These are phyloP conservation scores for Phytophthora podocarpi DNA, from an alignment of 352 stramenopile species.

Conservation along the genomic window DNA sequence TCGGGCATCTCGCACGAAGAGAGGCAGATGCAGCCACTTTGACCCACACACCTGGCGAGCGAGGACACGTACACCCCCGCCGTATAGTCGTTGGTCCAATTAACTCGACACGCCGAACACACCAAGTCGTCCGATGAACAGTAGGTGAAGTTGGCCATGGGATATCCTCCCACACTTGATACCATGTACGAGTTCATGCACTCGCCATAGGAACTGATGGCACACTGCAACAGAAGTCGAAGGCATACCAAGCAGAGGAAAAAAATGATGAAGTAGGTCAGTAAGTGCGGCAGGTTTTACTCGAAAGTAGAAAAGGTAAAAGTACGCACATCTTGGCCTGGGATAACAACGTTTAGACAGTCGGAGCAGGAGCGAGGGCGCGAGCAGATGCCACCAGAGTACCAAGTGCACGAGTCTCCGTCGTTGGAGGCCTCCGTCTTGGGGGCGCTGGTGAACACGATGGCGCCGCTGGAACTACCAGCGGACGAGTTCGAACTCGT, in stretches of 20 bases:
- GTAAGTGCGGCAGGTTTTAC: neutral
- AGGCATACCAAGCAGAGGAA: neutral
- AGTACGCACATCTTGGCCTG: constrained; percentile 31
- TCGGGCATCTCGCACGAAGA: constrained; percentile 37
- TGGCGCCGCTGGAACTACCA: neutral
- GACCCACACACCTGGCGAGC: constrained; percentile 34
- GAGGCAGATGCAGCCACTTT: constrained; percentile 50
- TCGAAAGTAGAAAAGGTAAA: neutral
- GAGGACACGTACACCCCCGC: constrained; percentile 12
- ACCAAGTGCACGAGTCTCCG: constrained; percentile 44
- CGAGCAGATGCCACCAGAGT: constrained; percentile 31
- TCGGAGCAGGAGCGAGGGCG: constrained; percentile 39
- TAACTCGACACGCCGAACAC: constrained; percentile 30
- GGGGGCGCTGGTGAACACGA: constrained; percentile 27
- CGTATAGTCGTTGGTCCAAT: constrained; percentile 30
- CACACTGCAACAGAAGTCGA: constrained; percentile 34
- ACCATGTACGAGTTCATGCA: constrained; percentile 40
- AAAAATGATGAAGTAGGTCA: too few relatives aligned
- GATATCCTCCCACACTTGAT: constrained; percentile 22
- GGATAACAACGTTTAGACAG: constrained; percentile 43
- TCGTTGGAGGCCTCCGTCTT: constrained; percentile 19
- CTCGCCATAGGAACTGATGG: constrained; percentile 34
- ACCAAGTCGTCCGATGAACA: constrained; percentile 37
- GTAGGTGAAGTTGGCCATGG: constrained; percentile 42
- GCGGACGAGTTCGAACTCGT: constrained; percentile 1